Base-by-base conservation (phyloP, 768 basidiomycete species). In the Imleria badia region DNA sequence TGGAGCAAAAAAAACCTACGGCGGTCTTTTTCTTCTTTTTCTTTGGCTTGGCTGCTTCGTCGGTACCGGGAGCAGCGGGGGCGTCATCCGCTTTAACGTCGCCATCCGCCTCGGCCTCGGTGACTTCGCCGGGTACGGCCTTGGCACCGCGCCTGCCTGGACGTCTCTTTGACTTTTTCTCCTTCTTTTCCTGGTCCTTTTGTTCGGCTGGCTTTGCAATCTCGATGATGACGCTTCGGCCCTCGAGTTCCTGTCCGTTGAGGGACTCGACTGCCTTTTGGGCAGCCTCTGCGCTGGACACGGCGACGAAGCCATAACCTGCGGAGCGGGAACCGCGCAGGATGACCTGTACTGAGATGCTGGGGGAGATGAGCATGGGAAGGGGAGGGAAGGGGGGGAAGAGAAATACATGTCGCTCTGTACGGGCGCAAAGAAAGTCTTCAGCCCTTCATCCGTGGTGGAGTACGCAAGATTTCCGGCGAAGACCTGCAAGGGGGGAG, bases 391-490 rank as follows among this genome's bases (percentile, higher is more conserved):
- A n/a, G 15, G 48, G 44, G 45, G 46, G 35, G 36, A 49, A 35
- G 66, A 17, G 13, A 83, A 87, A 69, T 80, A 95, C 94, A 95
- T 86, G 75, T 92, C 91, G 78, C 76, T 83, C 74, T 83, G 79
- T 70, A 92, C 86, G 71, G 89, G 88, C 74, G 81, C 87, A 81
- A 95, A 96, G 81, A 96, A 89, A 74, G 89, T 78, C 87, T 84
- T 89, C 78, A 96, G 87, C 85, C 90, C 90, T 76, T 92, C 89
- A 81, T 93, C 91, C 80, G 89, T 91, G 64, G 91, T 93, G 70
- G 85, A 80, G 76, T 94, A 96, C 79, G 91, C 85, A 80, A 96
- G 92, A 78, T 96, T 96, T 66, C 94, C 94, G 70, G 87, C 91
- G 74, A 95, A 95, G 79, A 94, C 90, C 92, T 94, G 64, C 20